A percentile compares a stretch with the other conserved stretches of the same genome.
Evolutionary conservation across 441 rosid genomes (phyloP).

Genomic region (Melastoma candidum): DNA sequence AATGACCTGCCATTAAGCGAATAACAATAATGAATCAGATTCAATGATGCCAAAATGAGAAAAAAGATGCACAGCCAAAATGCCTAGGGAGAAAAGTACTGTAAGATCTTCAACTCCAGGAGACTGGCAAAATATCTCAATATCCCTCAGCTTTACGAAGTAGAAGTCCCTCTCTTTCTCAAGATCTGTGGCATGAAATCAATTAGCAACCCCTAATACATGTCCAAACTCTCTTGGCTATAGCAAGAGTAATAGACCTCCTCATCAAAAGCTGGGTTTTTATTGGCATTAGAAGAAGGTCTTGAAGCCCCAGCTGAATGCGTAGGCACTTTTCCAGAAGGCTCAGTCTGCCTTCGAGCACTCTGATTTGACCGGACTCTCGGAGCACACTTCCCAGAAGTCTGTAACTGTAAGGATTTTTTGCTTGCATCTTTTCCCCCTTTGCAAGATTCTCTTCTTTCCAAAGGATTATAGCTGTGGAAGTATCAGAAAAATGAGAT

Average conservation of each 20-base stretch:
- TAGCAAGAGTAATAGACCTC: conserved; percentile 33
- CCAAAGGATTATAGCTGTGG: conserved; percentile 69
- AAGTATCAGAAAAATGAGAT: background rate
- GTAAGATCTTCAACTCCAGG: conserved; percentile 53
- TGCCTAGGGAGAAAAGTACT: conserved; percentile 21
- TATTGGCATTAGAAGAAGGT: conserved; percentile 26
- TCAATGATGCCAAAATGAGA: background rate
- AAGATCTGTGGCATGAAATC: conserved; percentile 44
- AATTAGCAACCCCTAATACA: background rate
- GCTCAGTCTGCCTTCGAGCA: conserved; percentile 39
- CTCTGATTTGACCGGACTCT: conserved; percentile 53
- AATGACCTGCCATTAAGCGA: conserved; percentile 39
- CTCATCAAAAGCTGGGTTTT: conserved; percentile 53
- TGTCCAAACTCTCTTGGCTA: conserved; percentile 7
- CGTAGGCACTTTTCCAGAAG: conserved; percentile 32
- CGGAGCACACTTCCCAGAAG: conserved; percentile 47
- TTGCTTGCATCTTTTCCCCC: conserved; percentile 82
- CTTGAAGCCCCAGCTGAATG: conserved; percentile 44
- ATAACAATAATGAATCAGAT: background rate
- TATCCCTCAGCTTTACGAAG: conserved; percentile 76
- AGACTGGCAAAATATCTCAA: conserved; percentile 79
- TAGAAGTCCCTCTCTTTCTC: conserved; percentile 98
- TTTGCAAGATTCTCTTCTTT: conserved; percentile 81
- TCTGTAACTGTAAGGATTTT: conserved; percentile 47
- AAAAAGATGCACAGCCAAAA: too few relatives aligned